Evolutionary conservation across 2,329 filamentous ascomycete genomes (phyloP), one percentile per base, ranked within the genome.

Genomic region (Colletotrichum cuscutae): DNA sequence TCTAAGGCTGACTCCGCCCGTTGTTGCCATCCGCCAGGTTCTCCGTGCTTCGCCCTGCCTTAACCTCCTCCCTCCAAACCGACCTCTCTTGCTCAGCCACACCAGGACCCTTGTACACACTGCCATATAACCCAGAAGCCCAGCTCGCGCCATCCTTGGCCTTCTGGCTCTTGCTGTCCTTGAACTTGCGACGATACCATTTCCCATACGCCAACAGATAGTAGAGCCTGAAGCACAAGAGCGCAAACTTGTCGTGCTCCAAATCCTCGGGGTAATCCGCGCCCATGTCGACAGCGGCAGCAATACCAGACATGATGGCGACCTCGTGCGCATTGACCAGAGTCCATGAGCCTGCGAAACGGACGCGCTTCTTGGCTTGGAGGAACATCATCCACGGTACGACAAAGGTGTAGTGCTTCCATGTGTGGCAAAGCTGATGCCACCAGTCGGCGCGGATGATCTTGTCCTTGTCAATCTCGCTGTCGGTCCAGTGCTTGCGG

Each of bases 321-420:
- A 92, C 87, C 78, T 94, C 92, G 77, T 94, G 89, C 2, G 89
- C 89, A 72, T 91, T 91, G 71, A 93, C 89, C 70, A 93, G 84
- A 0, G 91, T 93, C 91, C 91, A 93, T 22, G 87, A 84, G 1
- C 86, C 89, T 1, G 90, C 91, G 77, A 88, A 93, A 11, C 89
- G 85, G 0, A 90, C 92, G 74, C 86, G 85, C 46, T 86, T 87
- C 70, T 86, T 86, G 3, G 90, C 90, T 76, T 93, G 90, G 4
- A 93, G 86, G 53, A 91, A 87, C 89, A 89, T 90, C 83, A 93
- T 87, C 82, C 89, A 91, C 0, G 91, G 91, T 1, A 93, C 88
- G 3, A 90, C 88, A 68, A 89, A 87, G 5, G 86, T 76, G 78
- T 90, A 90, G 76, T 90, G 89, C 11, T 87, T 89, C 81, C 85